Conservation (phyloP, 176 grass and related monocot genomes). For the Microstegium vimineum region DNA sequence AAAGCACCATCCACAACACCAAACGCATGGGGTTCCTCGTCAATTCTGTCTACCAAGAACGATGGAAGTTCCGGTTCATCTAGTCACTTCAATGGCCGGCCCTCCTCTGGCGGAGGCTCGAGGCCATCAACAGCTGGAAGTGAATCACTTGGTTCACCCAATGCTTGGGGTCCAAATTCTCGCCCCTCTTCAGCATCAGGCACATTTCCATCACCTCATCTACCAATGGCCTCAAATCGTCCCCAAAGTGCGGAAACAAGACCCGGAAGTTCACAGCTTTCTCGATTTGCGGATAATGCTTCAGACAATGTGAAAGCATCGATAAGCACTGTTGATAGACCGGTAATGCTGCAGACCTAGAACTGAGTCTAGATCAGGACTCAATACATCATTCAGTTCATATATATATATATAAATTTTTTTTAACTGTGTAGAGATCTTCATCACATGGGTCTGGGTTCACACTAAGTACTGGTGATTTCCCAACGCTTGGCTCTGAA, state of each 20-base stretch:
- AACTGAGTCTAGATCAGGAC: neutral
- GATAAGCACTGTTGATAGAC: slow-evolving; percentile 51
- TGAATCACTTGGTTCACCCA: slow-evolving; percentile 67
- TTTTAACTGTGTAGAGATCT: slow-evolving; percentile 50
- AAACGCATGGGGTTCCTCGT: slow-evolving; percentile 83
- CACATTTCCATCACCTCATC: slow-evolving; percentile 57
- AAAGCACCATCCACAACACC: slow-evolving; percentile 53
- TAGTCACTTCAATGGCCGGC: slow-evolving; percentile 52
- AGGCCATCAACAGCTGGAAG: slow-evolving; percentile 93
- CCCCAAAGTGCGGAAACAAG: slow-evolving; percentile 97
- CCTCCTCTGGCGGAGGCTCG: slow-evolving; percentile 80
- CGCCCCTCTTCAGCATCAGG: slow-evolving; percentile 83
- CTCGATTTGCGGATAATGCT: slow-evolving; percentile 85
- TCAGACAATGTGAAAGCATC: slow-evolving; percentile 43
- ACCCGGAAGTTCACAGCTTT: slow-evolving; percentile 92
- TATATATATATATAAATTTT: slow-evolving; percentile 16
- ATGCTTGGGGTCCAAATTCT: slow-evolving; percentile 82
- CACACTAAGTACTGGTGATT: slow-evolving; percentile 83
- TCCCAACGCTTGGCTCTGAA: slow-evolving; percentile 90
- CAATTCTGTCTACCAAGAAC: slow-evolving; percentile 79
- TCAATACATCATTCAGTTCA: neutral
- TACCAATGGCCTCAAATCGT: slow-evolving; percentile 45
- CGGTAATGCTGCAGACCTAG: slow-evolving; percentile 23
- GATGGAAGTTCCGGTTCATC: slow-evolving; percentile 55
- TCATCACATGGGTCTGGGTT: slow-evolving; percentile 60